phyloP scores from a whole-genome alignment of 2,329 filamentous ascomycete species.

The Aspergillus sp. region DNA sequence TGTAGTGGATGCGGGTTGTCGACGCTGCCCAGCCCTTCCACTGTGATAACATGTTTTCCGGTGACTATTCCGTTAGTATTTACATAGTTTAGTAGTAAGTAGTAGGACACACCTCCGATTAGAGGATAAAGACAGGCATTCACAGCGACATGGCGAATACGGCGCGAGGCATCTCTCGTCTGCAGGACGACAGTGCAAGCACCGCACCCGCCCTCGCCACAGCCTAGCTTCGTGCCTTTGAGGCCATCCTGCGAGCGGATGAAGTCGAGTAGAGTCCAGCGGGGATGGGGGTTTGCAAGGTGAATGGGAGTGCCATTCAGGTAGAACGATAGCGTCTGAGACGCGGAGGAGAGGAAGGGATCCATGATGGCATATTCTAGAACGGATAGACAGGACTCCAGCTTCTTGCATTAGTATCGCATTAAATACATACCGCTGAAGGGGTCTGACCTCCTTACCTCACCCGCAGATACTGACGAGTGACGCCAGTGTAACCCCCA shows the following conservation, averaged over 20 bases:
- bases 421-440: no score
- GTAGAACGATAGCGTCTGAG: slow-evolving; percentile 66
- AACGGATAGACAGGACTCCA: neutral
- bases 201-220: slow-evolving; percentile 93
- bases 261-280: slow-evolving; percentile 78
- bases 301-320: slow-evolving; percentile 71
- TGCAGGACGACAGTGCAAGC: slow-evolving; percentile 48
- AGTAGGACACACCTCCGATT: slow-evolving; percentile 51
- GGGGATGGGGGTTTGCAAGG: slow-evolving; percentile 76
- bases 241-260: slow-evolving; percentile 68
- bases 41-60: slow-evolving; percentile 96
- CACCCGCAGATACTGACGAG: no score
- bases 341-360: slow-evolving; percentile 8
- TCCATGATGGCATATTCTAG: neutral
- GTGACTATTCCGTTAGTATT: slow-evolving; percentile 59
- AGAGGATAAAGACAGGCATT: slow-evolving; percentile 94
- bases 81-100: no score
- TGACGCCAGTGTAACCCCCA: neutral
- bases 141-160: slow-evolving; percentile 82
- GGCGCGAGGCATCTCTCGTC: neutral
- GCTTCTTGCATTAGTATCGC: no score
- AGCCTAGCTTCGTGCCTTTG: slow-evolving; percentile 94
- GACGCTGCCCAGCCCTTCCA: slow-evolving; percentile 90
- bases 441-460: no score
- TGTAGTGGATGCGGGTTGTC: slow-evolving; percentile 85